These are phyloP conservation scores for Colletotrichum phormii DNA, from an alignment of 2,329 filamentous ascomycete species.

Conservation along the genomic window DNA sequence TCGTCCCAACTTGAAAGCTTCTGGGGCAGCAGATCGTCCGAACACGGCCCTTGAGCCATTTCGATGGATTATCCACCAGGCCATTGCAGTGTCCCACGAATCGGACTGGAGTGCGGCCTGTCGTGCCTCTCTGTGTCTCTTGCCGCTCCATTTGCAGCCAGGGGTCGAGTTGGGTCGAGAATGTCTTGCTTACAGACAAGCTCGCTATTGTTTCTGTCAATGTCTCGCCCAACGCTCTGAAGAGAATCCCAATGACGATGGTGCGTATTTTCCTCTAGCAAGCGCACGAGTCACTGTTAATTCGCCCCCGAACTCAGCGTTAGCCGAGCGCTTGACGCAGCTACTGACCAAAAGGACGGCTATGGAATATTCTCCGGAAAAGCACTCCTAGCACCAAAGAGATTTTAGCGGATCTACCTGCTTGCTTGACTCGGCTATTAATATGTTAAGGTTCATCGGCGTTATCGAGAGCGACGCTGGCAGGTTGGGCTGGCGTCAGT, in stretches of 20 bases:
- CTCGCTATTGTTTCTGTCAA: background rate
- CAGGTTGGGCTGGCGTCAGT: background rate
- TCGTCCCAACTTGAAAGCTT: background rate
- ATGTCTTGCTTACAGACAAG: background rate
- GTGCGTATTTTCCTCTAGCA: background rate
- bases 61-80: background rate
- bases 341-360: too few species aligned
- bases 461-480: background rate
- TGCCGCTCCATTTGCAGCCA: background rate
- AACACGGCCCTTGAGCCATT: background rate
- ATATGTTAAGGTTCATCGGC: slow-evolving; percentile 22
- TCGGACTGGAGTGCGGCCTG: background rate
- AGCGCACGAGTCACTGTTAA: background rate
- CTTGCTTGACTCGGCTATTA: slow-evolving; percentile 11
- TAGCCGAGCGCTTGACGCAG: slow-evolving; percentile 8
- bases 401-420: background rate
- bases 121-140: too few species aligned
- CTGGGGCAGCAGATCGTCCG: slow-evolving; percentile 8
- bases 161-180: background rate
- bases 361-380: background rate
- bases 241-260: slow-evolving; percentile 14
- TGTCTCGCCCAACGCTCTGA: background rate
- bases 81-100: background rate
- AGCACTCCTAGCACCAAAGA: background rate
- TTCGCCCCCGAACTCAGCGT: slow-evolving; percentile 10